Evolutionary conservation across 2,329 filamentous ascomycete genomes (phyloP), one percentile per base, ranked within the genome.

Genomic region (Penicillium thymicola): DNA sequence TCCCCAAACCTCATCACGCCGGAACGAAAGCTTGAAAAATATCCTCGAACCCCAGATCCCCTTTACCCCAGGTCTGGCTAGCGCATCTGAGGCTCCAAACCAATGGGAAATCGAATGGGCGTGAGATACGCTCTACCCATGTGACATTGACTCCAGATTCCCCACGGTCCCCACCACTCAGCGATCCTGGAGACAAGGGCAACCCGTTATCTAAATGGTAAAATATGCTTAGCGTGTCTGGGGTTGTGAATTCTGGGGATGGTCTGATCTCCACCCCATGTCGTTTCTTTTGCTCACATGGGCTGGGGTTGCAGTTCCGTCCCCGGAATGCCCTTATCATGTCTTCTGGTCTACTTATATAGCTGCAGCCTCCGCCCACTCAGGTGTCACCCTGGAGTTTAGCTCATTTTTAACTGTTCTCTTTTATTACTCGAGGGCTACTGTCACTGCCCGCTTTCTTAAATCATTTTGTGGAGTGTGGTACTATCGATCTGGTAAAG

Each of bases 111-210:
- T 46, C 25, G 28, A 37, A 18, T 45, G 25, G 40, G 25, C 21
- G 23, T 36, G 27, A 38, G 16, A 41, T 28, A 30, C 18, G 27
- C 46, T 25, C 52, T 46, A 6, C 57, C 54, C 58, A 59, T 40
- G 47, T 58, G 43, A 51, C 51, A 55, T 47, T 47, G 51, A 41
- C 58, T 59, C 38, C 49, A 51, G 59, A 64, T 57, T 62, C 68
- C 64, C 65, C 66, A 69, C 67, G 66, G 68, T 62, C 68, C 64
- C 65, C 66, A 69, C 67, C 67, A 69, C 64, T 69, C 54, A 69
- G 61, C 61, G 61, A 64, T 54, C 58, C 44, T 58, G 55, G 58
- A 62, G 51, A 46, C 57, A 38, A 40, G 42, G 49, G 52, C 49
- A 14, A 34, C 47, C 47, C 50, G 41, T 55, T 62, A 62, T 61